Evolutionary conservation across 202 grass and related monocot species (phyloP).

Genomic region (Zoysia matrella): DNA sequence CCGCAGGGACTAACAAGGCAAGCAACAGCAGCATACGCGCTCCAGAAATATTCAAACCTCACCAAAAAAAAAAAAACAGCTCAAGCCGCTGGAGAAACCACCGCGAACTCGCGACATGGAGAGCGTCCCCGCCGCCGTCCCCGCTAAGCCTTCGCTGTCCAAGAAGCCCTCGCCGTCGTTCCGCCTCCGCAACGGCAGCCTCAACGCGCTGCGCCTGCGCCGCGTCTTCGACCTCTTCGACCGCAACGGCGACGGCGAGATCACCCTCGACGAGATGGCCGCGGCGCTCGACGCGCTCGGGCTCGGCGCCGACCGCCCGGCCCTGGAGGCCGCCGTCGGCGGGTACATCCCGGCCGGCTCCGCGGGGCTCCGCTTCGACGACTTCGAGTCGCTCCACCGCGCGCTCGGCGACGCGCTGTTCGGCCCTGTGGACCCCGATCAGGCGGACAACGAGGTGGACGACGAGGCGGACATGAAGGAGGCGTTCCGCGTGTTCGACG

Average conservation of each 20-base stretch:
- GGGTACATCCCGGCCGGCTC: slow-evolving; percentile 55
- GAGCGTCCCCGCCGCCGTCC: neutral
- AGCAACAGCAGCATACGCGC: neutral
- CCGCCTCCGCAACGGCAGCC: slow-evolving; percentile 76
- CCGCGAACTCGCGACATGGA: slow-evolving; percentile 34
- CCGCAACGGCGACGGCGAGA: slow-evolving; percentile 80
- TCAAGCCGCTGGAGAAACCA: neutral
- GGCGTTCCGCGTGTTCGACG: slow-evolving; percentile 82
- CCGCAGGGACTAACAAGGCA: neutral
- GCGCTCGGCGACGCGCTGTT: slow-evolving; percentile 64
- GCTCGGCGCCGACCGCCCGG: slow-evolving; percentile 56
- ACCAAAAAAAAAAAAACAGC: no score
- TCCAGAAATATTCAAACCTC: neutral
- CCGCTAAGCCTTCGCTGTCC: slow-evolving; percentile 46
- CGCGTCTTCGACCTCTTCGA: slow-evolving; percentile 92
- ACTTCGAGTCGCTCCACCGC: slow-evolving; percentile 79
- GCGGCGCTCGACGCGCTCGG: slow-evolving; percentile 65
- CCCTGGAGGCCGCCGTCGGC: slow-evolving; percentile 56
- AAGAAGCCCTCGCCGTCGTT: slow-evolving; percentile 74
- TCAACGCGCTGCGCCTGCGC: slow-evolving; percentile 74
- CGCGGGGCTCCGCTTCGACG: slow-evolving; percentile 55
- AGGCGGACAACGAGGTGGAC: slow-evolving; percentile 8
- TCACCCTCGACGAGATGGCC: slow-evolving; percentile 74
- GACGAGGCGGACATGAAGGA: slow-evolving; percentile 77
- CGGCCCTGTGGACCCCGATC: slow-evolving; percentile 25